These are phyloP conservation scores for Corynespora cassiicola DNA, from an alignment of 2,329 filamentous ascomycete genomes.

Conservation along the genomic window DNA sequence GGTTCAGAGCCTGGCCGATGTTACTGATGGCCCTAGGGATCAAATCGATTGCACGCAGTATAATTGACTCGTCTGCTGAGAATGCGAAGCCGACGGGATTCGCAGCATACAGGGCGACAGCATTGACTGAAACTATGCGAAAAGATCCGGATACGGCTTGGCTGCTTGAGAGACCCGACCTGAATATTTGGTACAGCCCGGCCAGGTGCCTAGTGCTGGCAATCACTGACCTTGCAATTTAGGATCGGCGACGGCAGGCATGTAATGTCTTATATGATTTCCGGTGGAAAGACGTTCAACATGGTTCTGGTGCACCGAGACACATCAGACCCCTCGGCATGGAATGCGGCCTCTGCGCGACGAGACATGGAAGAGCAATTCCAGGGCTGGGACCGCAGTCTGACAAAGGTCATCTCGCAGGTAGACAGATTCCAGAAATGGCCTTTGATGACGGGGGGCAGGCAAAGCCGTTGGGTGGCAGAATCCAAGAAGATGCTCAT, in stretches of 20 bases:
- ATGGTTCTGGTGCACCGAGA: slow-evolving; percentile 70
- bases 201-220: too few relatives aligned
- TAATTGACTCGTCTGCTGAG: slow-evolving; percentile 36
- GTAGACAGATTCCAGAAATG: slow-evolving; percentile 28
- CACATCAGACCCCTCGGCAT: slow-evolving; percentile 60
- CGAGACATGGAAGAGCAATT: slow-evolving; percentile 68
- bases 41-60: slow-evolving; percentile 51
- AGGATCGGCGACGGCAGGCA: slow-evolving; percentile 53
- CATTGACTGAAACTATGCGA: slow-evolving; percentile 56
- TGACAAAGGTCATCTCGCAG: slow-evolving; percentile 37
- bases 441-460: slow-evolving; percentile 24
- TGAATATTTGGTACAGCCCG: slow-evolving; percentile 25
- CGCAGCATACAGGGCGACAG: slow-evolving; percentile 65
- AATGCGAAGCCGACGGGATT: slow-evolving; percentile 55
- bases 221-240: background rate
- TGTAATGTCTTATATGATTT: slow-evolving; percentile 56
- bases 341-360: slow-evolving; percentile 58
- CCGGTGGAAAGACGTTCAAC: slow-evolving; percentile 65
- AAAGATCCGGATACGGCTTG: slow-evolving; percentile 25
- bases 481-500: slow-evolving; percentile 21
- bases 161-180: slow-evolving; percentile 19
- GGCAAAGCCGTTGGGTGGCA: slow-evolving; percentile 18
- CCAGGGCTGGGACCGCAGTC: slow-evolving; percentile 63
- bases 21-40: slow-evolving; percentile 12
- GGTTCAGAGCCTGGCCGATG: background rate